Conservation (phyloP, 2,329 filamentous ascomycete genomes). For the Immersiporthe knoxdaviesiana region DNA sequence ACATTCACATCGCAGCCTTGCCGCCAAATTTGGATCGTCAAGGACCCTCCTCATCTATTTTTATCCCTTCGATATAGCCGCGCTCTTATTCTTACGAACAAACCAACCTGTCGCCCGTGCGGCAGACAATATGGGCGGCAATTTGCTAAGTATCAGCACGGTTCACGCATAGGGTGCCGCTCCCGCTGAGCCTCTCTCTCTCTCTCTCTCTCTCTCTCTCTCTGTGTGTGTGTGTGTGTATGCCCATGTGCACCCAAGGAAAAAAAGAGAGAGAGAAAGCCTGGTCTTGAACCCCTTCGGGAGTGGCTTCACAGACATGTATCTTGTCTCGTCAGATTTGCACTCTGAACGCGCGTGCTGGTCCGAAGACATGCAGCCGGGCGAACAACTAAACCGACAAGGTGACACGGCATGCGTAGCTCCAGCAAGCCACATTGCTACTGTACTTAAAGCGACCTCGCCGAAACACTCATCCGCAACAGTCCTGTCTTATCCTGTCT, state of each 20-base stretch:
- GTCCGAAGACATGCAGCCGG: not conserved
- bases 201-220: no score
- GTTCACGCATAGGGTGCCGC: not conserved
- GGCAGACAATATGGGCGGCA: not conserved
- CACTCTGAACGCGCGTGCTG: not conserved
- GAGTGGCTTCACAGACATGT: not conserved
- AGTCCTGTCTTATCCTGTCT: not conserved
- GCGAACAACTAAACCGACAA: not conserved
- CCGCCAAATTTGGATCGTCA: slow-evolving; percentile 1
- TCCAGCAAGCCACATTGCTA: not conserved
- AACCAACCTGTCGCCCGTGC: not conserved
- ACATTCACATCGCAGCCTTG: not conserved
- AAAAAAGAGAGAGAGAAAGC: no score
- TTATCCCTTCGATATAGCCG: slow-evolving; percentile 6
- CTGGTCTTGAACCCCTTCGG: not conserved
- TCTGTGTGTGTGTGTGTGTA: not conserved
- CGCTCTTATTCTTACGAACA: not conserved
- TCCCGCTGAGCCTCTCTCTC: not conserved
- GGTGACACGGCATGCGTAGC: not conserved
- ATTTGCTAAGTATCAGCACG: not conserved
- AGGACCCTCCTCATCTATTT: not conserved
- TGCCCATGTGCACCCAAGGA: not conserved
- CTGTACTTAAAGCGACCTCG: not conserved
- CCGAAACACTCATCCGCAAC: slow-evolving; percentile 25
- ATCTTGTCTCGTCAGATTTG: not conserved